A percentile compares a stretch with the other conserved stretches of the same genome.
Evolutionary conservation across 352 stramenopile species (phyloP).

Genomic region (Globisporangium takayamanum): DNA sequence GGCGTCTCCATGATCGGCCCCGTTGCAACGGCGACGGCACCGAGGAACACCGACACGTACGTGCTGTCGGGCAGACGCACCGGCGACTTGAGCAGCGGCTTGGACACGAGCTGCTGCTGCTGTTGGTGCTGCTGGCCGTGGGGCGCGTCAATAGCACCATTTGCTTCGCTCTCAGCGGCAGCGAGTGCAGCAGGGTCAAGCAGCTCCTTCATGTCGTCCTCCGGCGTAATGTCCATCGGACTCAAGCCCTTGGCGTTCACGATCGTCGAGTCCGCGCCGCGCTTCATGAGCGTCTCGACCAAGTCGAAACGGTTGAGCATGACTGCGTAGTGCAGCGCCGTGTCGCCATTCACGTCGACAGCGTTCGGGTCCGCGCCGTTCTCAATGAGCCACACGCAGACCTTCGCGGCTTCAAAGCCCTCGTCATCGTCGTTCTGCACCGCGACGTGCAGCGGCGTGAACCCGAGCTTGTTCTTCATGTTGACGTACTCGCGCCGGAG

Average conservation of each 20-base stretch:
- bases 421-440: slow-evolving; percentile 88
- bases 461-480: slow-evolving; percentile 83
- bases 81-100: slow-evolving; percentile 45
- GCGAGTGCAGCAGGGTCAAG: slow-evolving; percentile 48
- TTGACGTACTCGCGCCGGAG: slow-evolving; percentile 81
- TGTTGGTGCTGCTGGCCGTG: slow-evolving; percentile 18
- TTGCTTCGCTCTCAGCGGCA: slow-evolving; percentile 14
- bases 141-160: slow-evolving; percentile 14
- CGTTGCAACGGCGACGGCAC: slow-evolving; percentile 71
- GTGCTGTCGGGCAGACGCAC: slow-evolving; percentile 66
- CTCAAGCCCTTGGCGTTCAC: slow-evolving; percentile 67
- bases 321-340: slow-evolving; percentile 81
- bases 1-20: slow-evolving; percentile 84
- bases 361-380: slow-evolving; percentile 78
- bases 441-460: slow-evolving; percentile 70
- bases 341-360: slow-evolving; percentile 75
- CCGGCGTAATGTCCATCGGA: slow-evolving; percentile 60
- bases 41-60: slow-evolving; percentile 83
- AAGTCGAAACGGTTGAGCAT: slow-evolving; percentile 76
- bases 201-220: slow-evolving; percentile 77
- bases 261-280: slow-evolving; percentile 66
- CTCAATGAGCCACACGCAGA: slow-evolving; percentile 84
- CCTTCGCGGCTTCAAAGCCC: slow-evolving; percentile 84
- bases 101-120: slow-evolving; percentile 1
- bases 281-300: slow-evolving; percentile 84